Evolutionary conservation across 345 rosid species (phyloP).

Genomic region (Heritiera littoralis): DNA sequence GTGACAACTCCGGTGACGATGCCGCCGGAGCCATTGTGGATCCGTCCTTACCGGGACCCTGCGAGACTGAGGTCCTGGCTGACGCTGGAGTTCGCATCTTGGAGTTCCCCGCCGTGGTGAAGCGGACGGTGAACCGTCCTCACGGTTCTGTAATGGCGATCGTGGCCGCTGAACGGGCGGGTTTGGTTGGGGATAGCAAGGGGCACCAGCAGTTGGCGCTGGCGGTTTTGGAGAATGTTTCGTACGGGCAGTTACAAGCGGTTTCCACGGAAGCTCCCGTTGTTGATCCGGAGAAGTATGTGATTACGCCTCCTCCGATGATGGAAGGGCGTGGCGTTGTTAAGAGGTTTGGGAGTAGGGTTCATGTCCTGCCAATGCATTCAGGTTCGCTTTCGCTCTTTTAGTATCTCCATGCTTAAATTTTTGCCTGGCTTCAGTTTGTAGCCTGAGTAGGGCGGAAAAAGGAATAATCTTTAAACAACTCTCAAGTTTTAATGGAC

Average conservation of each 20-base stretch:
- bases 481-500: not conserved
- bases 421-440: not conserved
- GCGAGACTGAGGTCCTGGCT: conserved; percentile 52
- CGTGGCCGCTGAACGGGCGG: conserved; percentile 66
- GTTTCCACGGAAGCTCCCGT: conserved; percentile 58
- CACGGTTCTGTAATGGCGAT: conserved; percentile 62
- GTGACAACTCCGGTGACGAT: conserved; percentile 33
- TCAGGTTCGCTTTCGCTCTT: conserved; percentile 55
- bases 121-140: conserved; percentile 69
- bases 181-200: conserved; percentile 50
- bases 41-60: conserved; percentile 42
- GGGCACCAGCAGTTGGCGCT: conserved; percentile 39
- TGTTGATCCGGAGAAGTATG: conserved; percentile 60
- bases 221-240: conserved; percentile 55
- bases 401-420: not conserved
- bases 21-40: conserved; percentile 36
- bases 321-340: conserved; percentile 89
- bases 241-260: conserved; percentile 79
- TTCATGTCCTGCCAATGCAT: conserved; percentile 89
- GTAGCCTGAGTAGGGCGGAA: not conserved
- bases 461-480: not conserved
- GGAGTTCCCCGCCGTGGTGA: conserved; percentile 66
- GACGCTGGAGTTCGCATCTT: conserved; percentile 65
- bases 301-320: conserved; percentile 68
- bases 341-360: conserved; percentile 68